phyloP scores from a whole-genome alignment of 2,329 filamentous ascomycete genomes.

The Verticillium tricorpus region DNA sequence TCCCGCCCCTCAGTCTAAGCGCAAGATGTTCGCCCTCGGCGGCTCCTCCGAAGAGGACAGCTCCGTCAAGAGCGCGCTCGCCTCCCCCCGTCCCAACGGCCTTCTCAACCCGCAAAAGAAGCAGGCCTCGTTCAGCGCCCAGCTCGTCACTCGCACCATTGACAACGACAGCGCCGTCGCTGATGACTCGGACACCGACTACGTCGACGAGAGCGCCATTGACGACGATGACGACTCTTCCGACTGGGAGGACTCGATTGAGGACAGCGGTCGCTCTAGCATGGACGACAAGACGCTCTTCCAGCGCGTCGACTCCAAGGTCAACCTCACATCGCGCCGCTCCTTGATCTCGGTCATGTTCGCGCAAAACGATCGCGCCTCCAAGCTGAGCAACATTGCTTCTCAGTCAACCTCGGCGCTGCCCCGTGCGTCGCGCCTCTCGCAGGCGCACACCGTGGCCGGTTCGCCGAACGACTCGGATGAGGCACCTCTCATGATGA shows the following conservation, averaged over 20 bases:
- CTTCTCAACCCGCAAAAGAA: constrained; percentile 57
- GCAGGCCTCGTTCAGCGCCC: constrained; percentile 75
- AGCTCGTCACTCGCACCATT: constrained; percentile 65
- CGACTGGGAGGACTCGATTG: constrained; percentile 64
- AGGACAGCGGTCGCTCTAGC: constrained; percentile 79
- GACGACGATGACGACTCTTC: constrained; percentile 63
- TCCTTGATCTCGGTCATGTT: constrained; percentile 90
- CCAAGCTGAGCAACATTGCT: constrained; percentile 63
- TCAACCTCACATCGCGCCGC: constrained; percentile 77
- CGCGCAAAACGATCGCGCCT: constrained; percentile 68
- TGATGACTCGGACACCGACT: constrained; percentile 56
- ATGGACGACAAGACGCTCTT: constrained; percentile 78
- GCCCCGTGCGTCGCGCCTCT: constrained; percentile 53
- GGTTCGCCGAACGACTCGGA: constrained; percentile 55
- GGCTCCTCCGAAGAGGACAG: constrained; percentile 72
- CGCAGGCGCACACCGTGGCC: constrained; percentile 34
- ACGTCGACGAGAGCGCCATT: constrained; percentile 79
- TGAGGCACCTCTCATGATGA: constrained; percentile 61
- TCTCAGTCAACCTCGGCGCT: constrained; percentile 66
- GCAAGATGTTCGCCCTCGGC: constrained; percentile 47
- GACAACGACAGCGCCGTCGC: constrained; percentile 44
- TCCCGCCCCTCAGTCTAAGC: constrained; percentile 22
- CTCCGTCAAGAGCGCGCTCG: constrained; percentile 57
- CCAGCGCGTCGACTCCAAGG: constrained; percentile 83
- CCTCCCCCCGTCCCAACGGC: constrained; percentile 37